phyloP scores from a whole-genome alignment of 352 stramenopile genomes.

The Salisapilia sapeloensis region DNA sequence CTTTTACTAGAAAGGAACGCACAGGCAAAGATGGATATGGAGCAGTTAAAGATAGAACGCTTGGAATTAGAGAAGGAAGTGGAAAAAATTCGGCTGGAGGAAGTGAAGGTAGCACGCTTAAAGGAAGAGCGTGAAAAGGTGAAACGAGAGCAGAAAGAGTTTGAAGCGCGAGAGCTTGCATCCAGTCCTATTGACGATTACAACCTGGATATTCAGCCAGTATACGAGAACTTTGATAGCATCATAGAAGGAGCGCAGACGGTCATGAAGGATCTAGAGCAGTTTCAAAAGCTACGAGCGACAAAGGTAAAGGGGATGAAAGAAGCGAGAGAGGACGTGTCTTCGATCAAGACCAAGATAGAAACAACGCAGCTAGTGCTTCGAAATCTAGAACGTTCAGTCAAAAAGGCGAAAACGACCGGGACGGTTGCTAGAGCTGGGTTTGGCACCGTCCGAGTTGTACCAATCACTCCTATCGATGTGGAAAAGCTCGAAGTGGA shows the following conservation, averaged over 20 bases:
- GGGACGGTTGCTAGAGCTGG: conserved; percentile 59
- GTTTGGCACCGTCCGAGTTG: conserved; percentile 46
- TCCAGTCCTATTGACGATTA: conserved; percentile 44
- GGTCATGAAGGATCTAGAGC: conserved; percentile 26
- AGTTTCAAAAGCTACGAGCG: conserved; percentile 40
- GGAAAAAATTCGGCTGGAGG: conserved; percentile 17
- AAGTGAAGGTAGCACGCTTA: conserved; percentile 25
- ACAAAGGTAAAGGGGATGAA: conserved; percentile 24
- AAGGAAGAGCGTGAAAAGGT: conserved; percentile 35
- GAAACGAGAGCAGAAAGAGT: conserved; percentile 35
- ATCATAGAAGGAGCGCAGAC: conserved; percentile 12
- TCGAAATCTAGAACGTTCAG: conserved; percentile 42
- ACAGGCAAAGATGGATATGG: conserved; percentile 14
- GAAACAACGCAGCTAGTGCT: conserved; percentile 18
- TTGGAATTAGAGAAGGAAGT: conserved; percentile 16
- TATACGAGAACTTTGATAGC: conserved; percentile 17
- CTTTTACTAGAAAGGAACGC: conserved; percentile 28
- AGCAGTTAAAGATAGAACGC: conserved; percentile 18
- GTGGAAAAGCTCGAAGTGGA: conserved; percentile 19
- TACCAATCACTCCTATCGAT: conserved; percentile 25
- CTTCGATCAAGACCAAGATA: conserved; percentile 8
- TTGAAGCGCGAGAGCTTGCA: conserved; percentile 42
- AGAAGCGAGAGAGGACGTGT: conserved; percentile 14
- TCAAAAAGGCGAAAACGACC: conserved; percentile 36
- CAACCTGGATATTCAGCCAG: conserved; percentile 16